phyloP scores from a whole-genome alignment of 2,329 filamentous ascomycete species.

The Sclerotinia glacialis region DNA sequence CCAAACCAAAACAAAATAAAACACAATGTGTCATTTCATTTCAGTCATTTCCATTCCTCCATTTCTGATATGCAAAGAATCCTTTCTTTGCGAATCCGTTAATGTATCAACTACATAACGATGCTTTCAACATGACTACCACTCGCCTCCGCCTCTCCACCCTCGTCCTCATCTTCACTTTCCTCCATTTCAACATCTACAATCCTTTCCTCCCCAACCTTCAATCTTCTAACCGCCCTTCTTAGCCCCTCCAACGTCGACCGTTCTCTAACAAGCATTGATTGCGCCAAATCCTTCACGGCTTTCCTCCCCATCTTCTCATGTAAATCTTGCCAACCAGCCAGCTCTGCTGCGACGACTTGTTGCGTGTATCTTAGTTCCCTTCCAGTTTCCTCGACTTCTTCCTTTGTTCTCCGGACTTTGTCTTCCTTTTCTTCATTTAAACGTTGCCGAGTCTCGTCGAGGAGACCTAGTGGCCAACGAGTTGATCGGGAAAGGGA shows the following conservation, averaged over 20 bases:
- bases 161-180: not conserved
- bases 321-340: slow-evolving; percentile 90
- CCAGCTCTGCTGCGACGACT: slow-evolving; percentile 85
- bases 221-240: slow-evolving; percentile 63
- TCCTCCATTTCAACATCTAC: not conserved
- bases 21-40: slow-evolving; percentile 1
- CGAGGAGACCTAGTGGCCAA: slow-evolving; percentile 78
- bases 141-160: not conserved
- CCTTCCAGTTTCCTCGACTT: slow-evolving; percentile 70
- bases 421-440: slow-evolving; percentile 83
- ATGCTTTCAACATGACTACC: slow-evolving; percentile 10
- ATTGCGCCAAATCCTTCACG: slow-evolving; percentile 70
- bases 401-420: slow-evolving; percentile 64
- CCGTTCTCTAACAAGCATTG: slow-evolving; percentile 76
- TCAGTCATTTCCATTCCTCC: not conserved
- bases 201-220: slow-evolving; percentile 15
- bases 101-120: slow-evolving; percentile 9
- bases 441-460: slow-evolving; percentile 79
- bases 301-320: slow-evolving; percentile 72
- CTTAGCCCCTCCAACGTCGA: slow-evolving; percentile 77
- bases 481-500: slow-evolving; percentile 71
- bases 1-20: slow-evolving; percentile 14
- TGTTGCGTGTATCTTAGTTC: slow-evolving; percentile 92
- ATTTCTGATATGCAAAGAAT: not conserved
- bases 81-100: not conserved